Percentiles rank a stretch among this genome's conserved stretches.
Conservation (phyloP, 495 filamentous ascomycete species). For the Tuber brumale region DNA sequence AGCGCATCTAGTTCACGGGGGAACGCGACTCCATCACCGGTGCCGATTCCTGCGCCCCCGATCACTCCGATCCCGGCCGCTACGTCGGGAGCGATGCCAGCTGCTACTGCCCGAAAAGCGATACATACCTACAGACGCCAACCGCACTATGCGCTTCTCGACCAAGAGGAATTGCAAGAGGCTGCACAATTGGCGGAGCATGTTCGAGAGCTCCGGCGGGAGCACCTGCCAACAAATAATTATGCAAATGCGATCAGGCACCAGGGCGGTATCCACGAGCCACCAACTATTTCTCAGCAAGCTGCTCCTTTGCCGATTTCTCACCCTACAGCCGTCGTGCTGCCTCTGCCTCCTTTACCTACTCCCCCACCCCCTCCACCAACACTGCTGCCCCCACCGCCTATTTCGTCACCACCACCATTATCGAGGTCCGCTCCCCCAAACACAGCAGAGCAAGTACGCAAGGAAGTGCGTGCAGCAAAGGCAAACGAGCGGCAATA, state of each 20-base stretch:
- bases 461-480: conserved; percentile 32
- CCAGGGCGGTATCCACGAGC: conserved; percentile 46
- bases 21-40: conserved; percentile 5
- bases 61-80: conserved; percentile 46
- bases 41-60: conserved; percentile 32
- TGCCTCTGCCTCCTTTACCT: conserved; percentile 28
- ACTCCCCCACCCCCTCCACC: conserved; percentile 38
- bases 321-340: conserved; percentile 45
- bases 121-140: conserved; percentile 33
- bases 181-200: conserved; percentile 49
- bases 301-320: conserved; percentile 39
- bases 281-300: conserved; percentile 51
- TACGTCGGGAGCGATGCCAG: conserved; percentile 43
- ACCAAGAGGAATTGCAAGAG: conserved; percentile 64
- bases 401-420: conserved; percentile 35
- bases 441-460: conserved; percentile 20
- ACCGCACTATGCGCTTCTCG: conserved; percentile 79
- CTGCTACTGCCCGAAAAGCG: conserved; percentile 42
- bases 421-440: conserved; percentile 25
- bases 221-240: conserved; percentile 18
- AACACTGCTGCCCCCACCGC: conserved; percentile 12
- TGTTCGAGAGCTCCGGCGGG: conserved; percentile 33
- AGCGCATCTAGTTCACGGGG: conserved; percentile 23
- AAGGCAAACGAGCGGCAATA: conserved; percentile 37
- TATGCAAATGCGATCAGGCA: conserved; percentile 37